Percentiles rank a stretch among this genome's conserved stretches.
Evolutionary conservation across 2,329 filamentous ascomycete species (phyloP).

Genomic region (Ophiosphaerella narmari): DNA sequence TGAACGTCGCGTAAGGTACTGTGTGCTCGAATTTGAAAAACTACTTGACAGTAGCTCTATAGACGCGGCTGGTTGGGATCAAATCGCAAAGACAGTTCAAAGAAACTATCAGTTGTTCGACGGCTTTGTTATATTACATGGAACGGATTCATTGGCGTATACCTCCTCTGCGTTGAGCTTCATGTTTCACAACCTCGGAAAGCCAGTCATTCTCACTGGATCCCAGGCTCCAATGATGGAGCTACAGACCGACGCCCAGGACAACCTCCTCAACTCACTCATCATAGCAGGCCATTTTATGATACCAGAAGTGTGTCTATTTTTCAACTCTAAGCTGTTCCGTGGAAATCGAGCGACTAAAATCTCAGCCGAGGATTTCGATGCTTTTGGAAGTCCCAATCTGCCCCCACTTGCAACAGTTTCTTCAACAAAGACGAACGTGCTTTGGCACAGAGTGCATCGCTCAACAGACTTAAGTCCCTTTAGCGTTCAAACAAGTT

Average conservation of each 20-base stretch:
- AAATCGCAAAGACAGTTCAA: slow-evolving; percentile 78
- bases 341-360: slow-evolving; percentile 88
- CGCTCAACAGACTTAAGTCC: slow-evolving; percentile 74
- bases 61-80: slow-evolving; percentile 81
- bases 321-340: slow-evolving; percentile 91
- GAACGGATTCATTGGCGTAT: slow-evolving; percentile 86
- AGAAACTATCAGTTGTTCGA: slow-evolving; percentile 89
- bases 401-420: slow-evolving; percentile 79
- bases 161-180: slow-evolving; percentile 89
- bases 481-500: slow-evolving; percentile 73
- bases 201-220: slow-evolving; percentile 83
- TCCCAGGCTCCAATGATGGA: slow-evolving; percentile 80
- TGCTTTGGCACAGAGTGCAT: slow-evolving; percentile 78
- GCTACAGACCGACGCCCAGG: slow-evolving; percentile 86
- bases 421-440: slow-evolving; percentile 77
- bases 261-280: slow-evolving; percentile 85
- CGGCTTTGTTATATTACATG: slow-evolving; percentile 88
- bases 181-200: slow-evolving; percentile 89
- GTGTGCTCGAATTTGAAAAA: slow-evolving; percentile 80
- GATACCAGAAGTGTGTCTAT: slow-evolving; percentile 90
- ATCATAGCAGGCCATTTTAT: slow-evolving; percentile 91
- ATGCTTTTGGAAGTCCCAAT: slow-evolving; percentile 89
- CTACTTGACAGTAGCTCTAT: slow-evolving; percentile 90
- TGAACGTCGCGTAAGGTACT: slow-evolving; percentile 79
- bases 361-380: slow-evolving; percentile 82